Percentiles rank a stretch among this genome's conserved stretches.
These are phyloP conservation scores for Nicotiana attenuata DNA, from an alignment of 257 asterid genomes.

Conservation along the genomic window DNA sequence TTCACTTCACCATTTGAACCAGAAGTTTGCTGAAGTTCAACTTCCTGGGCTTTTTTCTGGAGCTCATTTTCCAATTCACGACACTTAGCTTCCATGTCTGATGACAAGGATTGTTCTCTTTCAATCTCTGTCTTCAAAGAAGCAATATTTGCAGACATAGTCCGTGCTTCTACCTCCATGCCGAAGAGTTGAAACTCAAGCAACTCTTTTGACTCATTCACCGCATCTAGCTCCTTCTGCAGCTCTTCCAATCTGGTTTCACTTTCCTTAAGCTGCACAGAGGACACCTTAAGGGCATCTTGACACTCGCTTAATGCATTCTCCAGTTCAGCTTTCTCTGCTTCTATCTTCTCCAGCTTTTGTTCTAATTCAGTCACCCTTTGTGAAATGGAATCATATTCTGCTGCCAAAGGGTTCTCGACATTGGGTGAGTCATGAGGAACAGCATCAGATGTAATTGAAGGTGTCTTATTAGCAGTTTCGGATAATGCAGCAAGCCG, in stretches of 20 bases:
- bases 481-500: constrained; percentile 64
- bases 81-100: constrained; percentile 36
- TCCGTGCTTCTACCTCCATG: constrained; percentile 58
- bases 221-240: constrained; percentile 38
- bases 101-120: constrained; percentile 35
- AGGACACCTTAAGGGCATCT: constrained; percentile 36
- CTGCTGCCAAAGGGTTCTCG: constrained; percentile 37
- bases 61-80: constrained; percentile 50
- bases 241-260: constrained; percentile 34
- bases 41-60: constrained; percentile 29
- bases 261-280: constrained; percentile 30
- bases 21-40: constrained; percentile 36
- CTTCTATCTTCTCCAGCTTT: constrained; percentile 42
- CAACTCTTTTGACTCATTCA: constrained; percentile 41
- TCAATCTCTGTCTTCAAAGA: constrained; percentile 36
- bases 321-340: constrained; percentile 44
- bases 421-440: constrained; percentile 27
- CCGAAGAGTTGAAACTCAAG: constrained; percentile 48
- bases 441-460: constrained; percentile 26
- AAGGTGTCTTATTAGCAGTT: constrained; percentile 30
- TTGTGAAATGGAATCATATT: constrained; percentile 35
- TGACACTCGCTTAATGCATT: constrained; percentile 32
- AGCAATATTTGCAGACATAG: constrained; percentile 36
- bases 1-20: constrained; percentile 36
- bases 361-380: constrained; percentile 48